These are phyloP conservation scores for Neostapfia colusana DNA, from an alignment of 176 grass and related monocot species.

Conservation along the genomic window DNA sequence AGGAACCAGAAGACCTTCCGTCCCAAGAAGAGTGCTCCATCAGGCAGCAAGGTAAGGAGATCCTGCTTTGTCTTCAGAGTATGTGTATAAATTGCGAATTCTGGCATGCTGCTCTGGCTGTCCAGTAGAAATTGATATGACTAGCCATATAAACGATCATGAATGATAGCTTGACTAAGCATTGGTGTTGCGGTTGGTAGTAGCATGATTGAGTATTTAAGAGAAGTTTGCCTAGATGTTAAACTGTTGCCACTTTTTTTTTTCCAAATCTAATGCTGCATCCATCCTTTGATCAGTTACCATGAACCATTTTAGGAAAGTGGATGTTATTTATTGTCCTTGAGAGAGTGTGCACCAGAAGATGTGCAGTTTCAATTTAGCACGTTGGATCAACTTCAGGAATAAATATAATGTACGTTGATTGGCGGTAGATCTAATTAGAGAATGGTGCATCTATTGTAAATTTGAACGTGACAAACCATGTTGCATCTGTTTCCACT, in stretches of 20 bases:
- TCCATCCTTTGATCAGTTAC: neutral
- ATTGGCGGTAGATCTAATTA: constrained; percentile 15
- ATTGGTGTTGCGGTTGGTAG: neutral
- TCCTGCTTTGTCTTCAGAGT: neutral
- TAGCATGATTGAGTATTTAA: neutral
- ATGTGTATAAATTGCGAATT: neutral
- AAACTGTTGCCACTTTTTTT: neutral
- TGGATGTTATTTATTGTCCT: neutral
- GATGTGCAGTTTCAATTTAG: neutral
- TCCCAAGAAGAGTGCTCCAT: constrained; percentile 97
- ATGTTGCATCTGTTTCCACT: neutral
- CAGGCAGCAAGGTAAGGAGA: constrained; percentile 78
- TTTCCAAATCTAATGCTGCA: neutral
- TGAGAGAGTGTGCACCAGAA: neutral
- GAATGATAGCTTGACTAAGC: neutral
- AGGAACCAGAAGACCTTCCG: constrained; percentile 99
- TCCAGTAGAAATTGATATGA: constrained; percentile 8
- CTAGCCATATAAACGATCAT: neutral
- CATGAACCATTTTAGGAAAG: neutral
- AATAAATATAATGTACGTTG: neutral
- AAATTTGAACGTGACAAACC: neutral
- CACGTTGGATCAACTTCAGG: neutral
- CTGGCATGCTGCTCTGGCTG: neutral
- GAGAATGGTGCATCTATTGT: neutral
- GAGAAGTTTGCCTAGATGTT: neutral